Evolutionary conservation across 2,329 filamentous ascomycete genomes (phyloP).

Genomic region (Mycosphaerelloides madeirae): DNA sequence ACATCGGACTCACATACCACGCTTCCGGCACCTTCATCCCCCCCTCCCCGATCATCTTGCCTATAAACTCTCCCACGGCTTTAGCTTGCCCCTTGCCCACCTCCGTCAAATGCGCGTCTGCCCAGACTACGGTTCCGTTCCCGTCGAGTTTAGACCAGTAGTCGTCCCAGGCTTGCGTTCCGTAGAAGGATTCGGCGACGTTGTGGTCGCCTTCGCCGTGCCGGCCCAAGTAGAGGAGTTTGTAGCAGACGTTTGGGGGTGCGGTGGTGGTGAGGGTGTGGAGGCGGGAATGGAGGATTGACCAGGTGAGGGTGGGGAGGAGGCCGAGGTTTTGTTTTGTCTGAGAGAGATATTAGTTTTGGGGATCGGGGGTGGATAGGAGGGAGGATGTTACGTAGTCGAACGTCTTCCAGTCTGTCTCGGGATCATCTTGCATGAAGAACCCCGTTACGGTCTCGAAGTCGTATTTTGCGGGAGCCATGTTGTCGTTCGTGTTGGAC

Average conservation of each 20-base stretch:
- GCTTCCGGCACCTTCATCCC: conserved; percentile 58
- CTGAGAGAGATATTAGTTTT: conserved; percentile 7
- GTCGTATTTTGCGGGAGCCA: conserved; percentile 8
- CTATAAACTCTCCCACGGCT: conserved; percentile 58
- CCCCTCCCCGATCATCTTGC: conserved; percentile 47
- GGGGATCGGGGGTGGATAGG: not conserved
- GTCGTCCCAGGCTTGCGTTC: conserved; percentile 63
- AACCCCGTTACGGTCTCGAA: conserved; percentile 42
- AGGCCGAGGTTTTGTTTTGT: conserved; percentile 43
- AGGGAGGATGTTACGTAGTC: conserved; percentile 41
- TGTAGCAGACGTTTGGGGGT: conserved; percentile 52
- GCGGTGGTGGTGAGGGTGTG: conserved; percentile 46
- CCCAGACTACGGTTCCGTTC: conserved; percentile 59
- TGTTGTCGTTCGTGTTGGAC: not conserved
- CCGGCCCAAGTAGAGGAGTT: conserved; percentile 63
- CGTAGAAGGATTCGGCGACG: conserved; percentile 61
- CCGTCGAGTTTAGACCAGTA: conserved; percentile 64
- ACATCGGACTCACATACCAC: conserved; percentile 62
- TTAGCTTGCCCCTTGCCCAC: conserved; percentile 54
- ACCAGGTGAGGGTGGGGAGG: conserved; percentile 53
- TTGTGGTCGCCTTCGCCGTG: conserved; percentile 64
- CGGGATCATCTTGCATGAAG: conserved; percentile 49
- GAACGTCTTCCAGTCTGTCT: conserved; percentile 44
- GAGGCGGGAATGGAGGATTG: conserved; percentile 59
- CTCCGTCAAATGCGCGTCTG: conserved; percentile 58